Evolutionary conservation across 148 eudicot species (phyloP).

Genomic region (Dysphania ambrosioides): DNA sequence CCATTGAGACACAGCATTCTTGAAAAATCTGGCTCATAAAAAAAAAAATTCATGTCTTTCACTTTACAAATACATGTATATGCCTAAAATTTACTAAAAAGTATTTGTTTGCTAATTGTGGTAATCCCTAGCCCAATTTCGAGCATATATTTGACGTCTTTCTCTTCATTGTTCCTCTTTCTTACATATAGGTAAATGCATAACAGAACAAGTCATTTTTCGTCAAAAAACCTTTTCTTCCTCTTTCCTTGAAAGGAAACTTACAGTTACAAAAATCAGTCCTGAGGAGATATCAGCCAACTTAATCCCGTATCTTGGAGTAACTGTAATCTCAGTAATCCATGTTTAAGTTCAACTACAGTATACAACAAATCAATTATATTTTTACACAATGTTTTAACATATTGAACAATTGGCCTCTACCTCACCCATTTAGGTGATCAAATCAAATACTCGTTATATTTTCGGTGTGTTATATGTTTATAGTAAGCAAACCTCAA

Average conservation of each 20-base stretch:
- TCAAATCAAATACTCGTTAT: background rate
- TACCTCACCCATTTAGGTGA: background rate
- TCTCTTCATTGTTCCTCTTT: background rate
- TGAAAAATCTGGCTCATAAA: background rate
- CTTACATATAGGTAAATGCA: too few species aligned
- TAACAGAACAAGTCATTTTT: too few species aligned
- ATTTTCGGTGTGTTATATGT: background rate
- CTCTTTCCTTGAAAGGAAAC: too few species aligned
- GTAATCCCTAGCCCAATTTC: background rate
- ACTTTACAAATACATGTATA: background rate
- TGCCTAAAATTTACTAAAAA: too few species aligned
- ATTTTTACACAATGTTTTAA: too few species aligned
- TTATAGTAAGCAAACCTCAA: background rate
- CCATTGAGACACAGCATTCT: background rate
- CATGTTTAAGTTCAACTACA: background rate
- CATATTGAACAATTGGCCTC: background rate
- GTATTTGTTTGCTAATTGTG: background rate
- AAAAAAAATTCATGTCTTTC: background rate
- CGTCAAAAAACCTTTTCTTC: too few species aligned
- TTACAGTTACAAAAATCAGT: too few species aligned
- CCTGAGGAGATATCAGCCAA: background rate
- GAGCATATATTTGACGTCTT: background rate
- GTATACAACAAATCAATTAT: too few species aligned
- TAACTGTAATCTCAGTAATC: background rate
- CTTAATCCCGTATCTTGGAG: background rate